These are phyloP conservation scores for Kwoniella europaea DNA, from an alignment of 768 basidiomycete species.

Conservation along the genomic window DNA sequence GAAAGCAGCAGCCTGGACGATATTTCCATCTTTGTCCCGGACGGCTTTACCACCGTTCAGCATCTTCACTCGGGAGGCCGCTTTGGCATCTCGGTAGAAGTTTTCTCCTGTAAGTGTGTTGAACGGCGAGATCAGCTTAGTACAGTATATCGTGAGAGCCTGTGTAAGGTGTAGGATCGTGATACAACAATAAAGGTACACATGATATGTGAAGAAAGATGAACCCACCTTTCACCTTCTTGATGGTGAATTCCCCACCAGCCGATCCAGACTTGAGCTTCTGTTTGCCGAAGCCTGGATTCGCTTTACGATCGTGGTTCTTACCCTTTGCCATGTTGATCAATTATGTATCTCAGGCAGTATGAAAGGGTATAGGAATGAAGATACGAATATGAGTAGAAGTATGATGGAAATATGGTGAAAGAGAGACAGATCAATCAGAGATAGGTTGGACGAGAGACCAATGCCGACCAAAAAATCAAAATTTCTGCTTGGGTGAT, in stretches of 20 bases:
- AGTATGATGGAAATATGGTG: not conserved
- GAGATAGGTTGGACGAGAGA: not conserved
- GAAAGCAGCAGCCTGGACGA: constrained; percentile 89
- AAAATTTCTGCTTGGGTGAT: constrained; percentile 10
- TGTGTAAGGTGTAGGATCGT: no score
- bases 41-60: constrained; percentile 89
- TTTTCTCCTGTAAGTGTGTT: constrained; percentile 73
- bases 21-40: constrained; percentile 87
- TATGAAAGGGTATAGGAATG: constrained; percentile 3
- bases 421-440: constrained; percentile 1
- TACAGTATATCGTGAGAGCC: no score
- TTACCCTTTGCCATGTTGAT: constrained; percentile 57
- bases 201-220: not conserved
- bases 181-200: not conserved
- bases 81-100: constrained; percentile 96
- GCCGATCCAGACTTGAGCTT: constrained; percentile 50
- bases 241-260: constrained; percentile 56
- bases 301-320: constrained; percentile 55
- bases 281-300: constrained; percentile 48
- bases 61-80: constrained; percentile 83
- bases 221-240: constrained; percentile 58
- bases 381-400: not conserved
- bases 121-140: not conserved
- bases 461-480: constrained; percentile 4
- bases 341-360: constrained; percentile 2